Evolutionary conservation across 2,329 filamentous ascomycete species (phyloP).

Genomic region (Cucurbitaria berberidis): DNA sequence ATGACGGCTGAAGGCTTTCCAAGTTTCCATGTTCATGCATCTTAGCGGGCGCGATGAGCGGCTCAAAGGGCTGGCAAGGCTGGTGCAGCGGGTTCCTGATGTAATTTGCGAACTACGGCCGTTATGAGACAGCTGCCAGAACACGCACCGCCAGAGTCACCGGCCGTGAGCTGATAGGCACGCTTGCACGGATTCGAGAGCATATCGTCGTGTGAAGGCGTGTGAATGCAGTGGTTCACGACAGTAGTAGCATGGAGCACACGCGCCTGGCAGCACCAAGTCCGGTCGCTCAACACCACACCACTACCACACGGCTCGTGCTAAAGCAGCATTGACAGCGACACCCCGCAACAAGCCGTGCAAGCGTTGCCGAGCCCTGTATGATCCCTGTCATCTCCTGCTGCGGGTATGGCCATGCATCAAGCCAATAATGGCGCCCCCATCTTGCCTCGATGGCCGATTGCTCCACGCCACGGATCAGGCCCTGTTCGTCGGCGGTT

Average conservation of each 20-base stretch:
- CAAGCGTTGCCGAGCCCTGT: constrained; percentile 52
- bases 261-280: constrained; percentile 28
- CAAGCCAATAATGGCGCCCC: constrained; percentile 46
- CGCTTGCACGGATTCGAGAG: constrained; percentile 26
- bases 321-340: constrained; percentile 37
- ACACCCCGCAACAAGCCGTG: constrained; percentile 48
- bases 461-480: constrained; percentile 48
- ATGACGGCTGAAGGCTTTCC: constrained; percentile 27
- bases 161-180: constrained; percentile 27
- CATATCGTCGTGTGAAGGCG: constrained; percentile 17
- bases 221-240: constrained; percentile 33
- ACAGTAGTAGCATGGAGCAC: constrained; percentile 39
- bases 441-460: constrained; percentile 42
- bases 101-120: constrained; percentile 49
- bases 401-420: constrained; percentile 42
- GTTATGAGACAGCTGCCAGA: constrained; percentile 45
- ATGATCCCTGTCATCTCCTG: constrained; percentile 35
- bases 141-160: constrained; percentile 34
- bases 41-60: constrained; percentile 41
- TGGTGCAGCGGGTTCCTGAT: constrained; percentile 52
- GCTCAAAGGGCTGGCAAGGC: constrained; percentile 47
- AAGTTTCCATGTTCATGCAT: constrained; percentile 40
- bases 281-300: constrained; percentile 29
- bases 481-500: constrained; percentile 49
- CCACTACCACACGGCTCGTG: constrained; percentile 22